Evolutionary conservation across 257 asterid species (phyloP), one percentile per base, ranked within the genome.

Genomic region (Gynochthodes officinalis): DNA sequence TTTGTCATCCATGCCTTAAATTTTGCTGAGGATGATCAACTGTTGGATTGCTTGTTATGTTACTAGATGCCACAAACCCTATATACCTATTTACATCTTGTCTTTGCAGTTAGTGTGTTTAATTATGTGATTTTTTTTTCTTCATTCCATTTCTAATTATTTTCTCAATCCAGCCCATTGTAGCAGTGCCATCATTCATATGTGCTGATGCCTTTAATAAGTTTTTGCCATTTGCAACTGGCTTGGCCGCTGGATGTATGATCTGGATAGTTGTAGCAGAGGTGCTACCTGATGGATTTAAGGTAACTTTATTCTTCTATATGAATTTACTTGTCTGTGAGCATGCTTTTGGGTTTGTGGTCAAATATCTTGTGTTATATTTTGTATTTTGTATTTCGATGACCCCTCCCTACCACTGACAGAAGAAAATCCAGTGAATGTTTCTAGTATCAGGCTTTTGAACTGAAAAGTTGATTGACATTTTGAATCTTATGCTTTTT

Each of bases 221-320:
- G 78, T 90, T 95, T 82, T 75, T 95, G 79, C 98, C 99, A 33
- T 95, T 95, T 81, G 98, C 98, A 44, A 95, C 99, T 61, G 99
- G 98, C 64, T 95, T 95, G 77, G 99, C 99, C 68, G 99, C 99
- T 69, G 99, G 99, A 72, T 95, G 98, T 79, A 95, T 95, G 99
- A 90, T 95, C 78, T 95, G 98, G 99, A 92, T 95, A 96, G 98
- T 92, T 75, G 81, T 92, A 77, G 96, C 96, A 4, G 98, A 94
- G 91, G 96, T 95, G 65, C 95, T 95, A 71, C 99, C 98, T 1
- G 99, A 95, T 75, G 98, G 89, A 72, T 92, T 95, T 75, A 95
- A 92, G 99, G 99, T 89, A 84, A 76, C 68, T 55, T 44, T 10
- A 7, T 62, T 40, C 53, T 33, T 11, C 67, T 42, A 32, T 39